Percentiles rank a stretch among this genome's conserved stretches.
Conservation (phyloP, 2,329 filamentous ascomycete species). For the Cercospora citrullina region DNA sequence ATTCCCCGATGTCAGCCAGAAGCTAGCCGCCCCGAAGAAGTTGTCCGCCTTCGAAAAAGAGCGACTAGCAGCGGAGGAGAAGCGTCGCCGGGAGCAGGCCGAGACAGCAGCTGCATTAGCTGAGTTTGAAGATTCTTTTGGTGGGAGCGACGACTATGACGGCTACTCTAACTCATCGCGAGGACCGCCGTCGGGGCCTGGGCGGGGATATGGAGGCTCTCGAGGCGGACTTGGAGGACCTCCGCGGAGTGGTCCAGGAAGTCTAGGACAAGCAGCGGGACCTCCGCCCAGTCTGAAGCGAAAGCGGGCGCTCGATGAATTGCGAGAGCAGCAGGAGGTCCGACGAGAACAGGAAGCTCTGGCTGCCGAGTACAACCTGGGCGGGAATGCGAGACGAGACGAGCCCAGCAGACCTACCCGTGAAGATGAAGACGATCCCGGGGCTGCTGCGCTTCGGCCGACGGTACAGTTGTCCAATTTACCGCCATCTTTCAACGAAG, state of each 20-base stretch:
- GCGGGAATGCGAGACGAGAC: conserved; percentile 34
- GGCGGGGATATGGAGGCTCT: conserved; percentile 34
- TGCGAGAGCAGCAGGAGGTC: conserved; percentile 35
- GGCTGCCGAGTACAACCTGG: conserved; percentile 18
- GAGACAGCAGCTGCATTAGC: conserved; percentile 85
- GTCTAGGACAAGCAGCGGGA: conserved; percentile 47
- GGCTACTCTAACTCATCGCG: conserved; percentile 25
- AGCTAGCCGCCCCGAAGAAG: conserved; percentile 72
- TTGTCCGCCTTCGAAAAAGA: conserved; percentile 87
- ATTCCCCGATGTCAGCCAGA: conserved; percentile 73
- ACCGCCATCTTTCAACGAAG: conserved; percentile 54
- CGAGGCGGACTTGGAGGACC: conserved; percentile 36
- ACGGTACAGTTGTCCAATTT: conserved; percentile 57
- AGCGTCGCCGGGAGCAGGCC: conserved; percentile 77
- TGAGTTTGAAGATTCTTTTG: conserved; percentile 82
- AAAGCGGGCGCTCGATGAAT: conserved; percentile 38
- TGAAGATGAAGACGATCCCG: conserved; percentile 44
- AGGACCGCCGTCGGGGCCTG: conserved; percentile 19
- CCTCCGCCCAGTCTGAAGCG: conserved; percentile 37
- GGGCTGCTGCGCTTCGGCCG: conserved; percentile 49
- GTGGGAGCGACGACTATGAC: conserved; percentile 44
- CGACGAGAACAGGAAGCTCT: conserved; percentile 30
- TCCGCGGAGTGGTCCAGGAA: conserved; percentile 51
- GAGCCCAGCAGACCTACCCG: conserved; percentile 4
- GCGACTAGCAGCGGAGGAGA: conserved; percentile 85